Percentiles rank a stretch among this genome's conserved stretches.
Evolutionary conservation across 352 stramenopile genomes (phyloP).

Genomic region (Phytophthora tubulina): DNA sequence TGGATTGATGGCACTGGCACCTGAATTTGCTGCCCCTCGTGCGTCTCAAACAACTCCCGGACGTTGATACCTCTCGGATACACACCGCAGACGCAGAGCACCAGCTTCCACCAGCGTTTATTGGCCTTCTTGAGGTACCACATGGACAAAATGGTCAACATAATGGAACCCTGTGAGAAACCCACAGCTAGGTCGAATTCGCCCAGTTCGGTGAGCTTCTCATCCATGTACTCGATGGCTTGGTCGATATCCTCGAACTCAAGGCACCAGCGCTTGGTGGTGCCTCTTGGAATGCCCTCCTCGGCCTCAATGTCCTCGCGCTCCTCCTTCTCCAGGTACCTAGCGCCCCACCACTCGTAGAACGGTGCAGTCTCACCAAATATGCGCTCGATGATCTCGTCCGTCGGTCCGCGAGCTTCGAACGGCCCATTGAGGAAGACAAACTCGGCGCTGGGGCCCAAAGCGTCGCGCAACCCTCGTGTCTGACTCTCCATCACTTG

Average conservation of each 20-base stretch:
- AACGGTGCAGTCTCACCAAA: slow-evolving; percentile 71
- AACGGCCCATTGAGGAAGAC: slow-evolving; percentile 74
- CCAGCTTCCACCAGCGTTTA: slow-evolving; percentile 63
- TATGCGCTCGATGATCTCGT: slow-evolving; percentile 61
- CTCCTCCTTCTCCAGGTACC: slow-evolving; percentile 55
- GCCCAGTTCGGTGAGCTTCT: slow-evolving; percentile 64
- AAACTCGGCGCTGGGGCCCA: slow-evolving; percentile 73
- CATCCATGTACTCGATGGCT: slow-evolving; percentile 63
- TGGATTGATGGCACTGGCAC: slow-evolving; percentile 72
- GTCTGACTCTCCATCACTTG: slow-evolving; percentile 81
- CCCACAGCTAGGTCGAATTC: slow-evolving; percentile 81
- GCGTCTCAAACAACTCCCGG: slow-evolving; percentile 53
- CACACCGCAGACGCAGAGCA: slow-evolving; percentile 59
- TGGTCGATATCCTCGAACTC: slow-evolving; percentile 54
- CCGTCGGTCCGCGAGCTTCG: slow-evolving; percentile 62
- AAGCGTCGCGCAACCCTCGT: slow-evolving; percentile 59
- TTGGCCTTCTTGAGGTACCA: slow-evolving; percentile 55
- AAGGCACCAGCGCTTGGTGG: slow-evolving; percentile 39
- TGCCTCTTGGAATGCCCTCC: slow-evolving; percentile 30
- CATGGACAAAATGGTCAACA: slow-evolving; percentile 74
- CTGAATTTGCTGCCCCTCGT: slow-evolving; percentile 46
- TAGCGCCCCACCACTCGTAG: slow-evolving; percentile 79
- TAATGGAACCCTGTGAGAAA: slow-evolving; percentile 82
- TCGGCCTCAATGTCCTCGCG: slow-evolving; percentile 47
- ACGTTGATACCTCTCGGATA: slow-evolving; percentile 48